Base-by-base conservation (phyloP, 148 eudicot genomes). In the Dysphania ambrosioides region DNA sequence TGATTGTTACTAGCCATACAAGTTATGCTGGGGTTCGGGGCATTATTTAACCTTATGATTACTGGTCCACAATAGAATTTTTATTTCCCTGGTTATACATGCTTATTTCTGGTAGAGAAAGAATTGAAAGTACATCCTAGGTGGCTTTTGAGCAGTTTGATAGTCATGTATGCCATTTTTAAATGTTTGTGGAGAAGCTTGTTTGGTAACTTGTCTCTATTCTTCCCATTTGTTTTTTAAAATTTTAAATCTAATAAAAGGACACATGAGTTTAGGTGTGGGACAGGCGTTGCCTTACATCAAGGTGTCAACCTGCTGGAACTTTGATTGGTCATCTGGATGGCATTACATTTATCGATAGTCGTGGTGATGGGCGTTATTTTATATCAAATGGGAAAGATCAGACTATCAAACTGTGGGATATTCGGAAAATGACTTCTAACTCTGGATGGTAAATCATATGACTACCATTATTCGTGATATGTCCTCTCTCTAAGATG, bases 371-470 rank as follows among this genome's bases (percentile, higher is more conserved):
- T 83, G 98, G 98, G 40, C 95, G 97, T 31, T 87, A 94, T 75
- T 86, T 94, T n/a, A 94, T 94, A 57, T 94, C 97, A 58, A 94
- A 94, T 82, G 98, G 97, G 55, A 94, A 94, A 85, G 98, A 94
- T 74, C 98, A 94, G 80, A 61, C 86, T 59, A 86, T 85, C 60
- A 94, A 94, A 76, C 87, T 94, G 34, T 94, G 98, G 98, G 98
- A 94, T 75, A 90, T 91, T 41, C 78, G 98, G 61, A 94, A 89
- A 82, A 91, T 94, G 97, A 86, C 97, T 51, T 77, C 89, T 71
- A 88, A 86, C 56, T 57, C 68, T 72, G 35, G 73, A 51, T 56
- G 85, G 97, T 90, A 88, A 61, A 83, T 77, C 74, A 8, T 26
- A 59, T 71, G 35, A 21, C 40, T 57, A 41, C 32, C 19, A 40